These are phyloP conservation scores for Pelagomonas calceolata DNA, from an alignment of 108 stramenopile genomes.

Conservation along the genomic window DNA sequence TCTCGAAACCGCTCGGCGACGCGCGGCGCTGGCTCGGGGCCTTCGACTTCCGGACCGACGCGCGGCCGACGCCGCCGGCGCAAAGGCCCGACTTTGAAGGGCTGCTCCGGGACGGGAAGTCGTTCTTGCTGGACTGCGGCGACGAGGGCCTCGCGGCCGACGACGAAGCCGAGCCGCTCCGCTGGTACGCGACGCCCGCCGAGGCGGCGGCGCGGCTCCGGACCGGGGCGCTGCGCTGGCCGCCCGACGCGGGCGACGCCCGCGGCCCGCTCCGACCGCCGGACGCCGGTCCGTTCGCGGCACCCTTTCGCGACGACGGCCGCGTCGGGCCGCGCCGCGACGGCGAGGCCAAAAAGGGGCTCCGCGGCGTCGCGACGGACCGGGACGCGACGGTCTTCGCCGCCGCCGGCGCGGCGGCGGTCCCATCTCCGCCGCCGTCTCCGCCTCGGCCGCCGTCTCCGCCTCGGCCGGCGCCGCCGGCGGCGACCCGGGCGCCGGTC, in stretches of 20 bases:
- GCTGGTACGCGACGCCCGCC: too few relatives aligned
- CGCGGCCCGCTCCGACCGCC: too few relatives aligned
- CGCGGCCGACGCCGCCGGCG: neutral
- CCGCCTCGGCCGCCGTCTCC: too few relatives aligned
- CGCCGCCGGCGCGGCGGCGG: neutral
- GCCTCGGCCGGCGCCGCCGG: too few relatives aligned
- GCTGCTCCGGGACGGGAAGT: neutral
- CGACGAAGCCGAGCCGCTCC: too few relatives aligned
- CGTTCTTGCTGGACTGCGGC: neutral
- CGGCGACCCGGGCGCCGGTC: too few relatives aligned
- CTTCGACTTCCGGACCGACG: neutral
- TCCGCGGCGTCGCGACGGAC: neutral
- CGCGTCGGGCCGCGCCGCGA: neutral
- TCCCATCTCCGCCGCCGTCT: neutral
- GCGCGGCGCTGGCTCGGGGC: neutral
- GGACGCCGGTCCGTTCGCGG: too few relatives aligned
- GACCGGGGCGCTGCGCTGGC: too few relatives aligned
- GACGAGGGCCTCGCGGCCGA: too few relatives aligned
- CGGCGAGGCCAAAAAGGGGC: neutral
- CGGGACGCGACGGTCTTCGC: neutral
- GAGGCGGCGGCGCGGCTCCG: too few relatives aligned
- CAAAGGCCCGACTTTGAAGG: neutral
- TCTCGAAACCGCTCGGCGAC: conserved; percentile 2
- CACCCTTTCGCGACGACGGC: neutral
- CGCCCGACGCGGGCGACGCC: too few relatives aligned